Conservation (phyloP, 352 stramenopile species). For the Hyaloperonospora arabidopsidis region DNA sequence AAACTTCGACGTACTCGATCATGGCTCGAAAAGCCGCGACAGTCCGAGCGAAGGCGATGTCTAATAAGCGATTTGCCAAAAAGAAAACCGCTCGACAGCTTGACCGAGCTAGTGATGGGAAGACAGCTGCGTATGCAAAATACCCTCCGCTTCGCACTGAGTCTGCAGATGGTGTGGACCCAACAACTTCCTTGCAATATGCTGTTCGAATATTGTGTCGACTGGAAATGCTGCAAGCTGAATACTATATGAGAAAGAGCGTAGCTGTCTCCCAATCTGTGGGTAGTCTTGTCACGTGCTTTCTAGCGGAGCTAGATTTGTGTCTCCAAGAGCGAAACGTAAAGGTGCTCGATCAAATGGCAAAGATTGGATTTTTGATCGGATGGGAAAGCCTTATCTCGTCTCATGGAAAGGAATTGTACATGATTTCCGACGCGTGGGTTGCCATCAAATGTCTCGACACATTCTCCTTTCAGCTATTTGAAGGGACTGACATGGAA, state of each 20-base stretch:
- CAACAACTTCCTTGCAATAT: constrained; percentile 46
- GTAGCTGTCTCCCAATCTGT: constrained; percentile 79
- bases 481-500: constrained; percentile 34
- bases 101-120: constrained; percentile 41
- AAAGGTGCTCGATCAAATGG: constrained; percentile 62
- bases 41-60: constrained; percentile 42
- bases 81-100: constrained; percentile 35
- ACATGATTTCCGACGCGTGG: constrained; percentile 90
- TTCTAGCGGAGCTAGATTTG: constrained; percentile 69
- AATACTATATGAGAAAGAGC: constrained; percentile 81
- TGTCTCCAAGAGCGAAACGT: constrained; percentile 53
- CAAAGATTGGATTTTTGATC: constrained; percentile 79
- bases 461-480: constrained; percentile 77
- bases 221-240: constrained; percentile 62
- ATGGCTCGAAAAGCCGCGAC: constrained; percentile 55
- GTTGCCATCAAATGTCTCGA: constrained; percentile 85
- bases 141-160: constrained; percentile 66
- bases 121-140: constrained; percentile 33
- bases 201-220: constrained; percentile 55
- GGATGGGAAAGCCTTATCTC: constrained; percentile 93
- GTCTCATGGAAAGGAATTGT: constrained; percentile 91
- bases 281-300: constrained; percentile 73
- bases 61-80: constrained; percentile 37
- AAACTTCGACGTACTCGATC: constrained; percentile 46
- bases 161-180: constrained; percentile 45